Evolutionary conservation across 2,329 filamentous ascomycete genomes (phyloP), one percentile per base, ranked within the genome.

Genomic region (Aspergillus sp.): DNA sequence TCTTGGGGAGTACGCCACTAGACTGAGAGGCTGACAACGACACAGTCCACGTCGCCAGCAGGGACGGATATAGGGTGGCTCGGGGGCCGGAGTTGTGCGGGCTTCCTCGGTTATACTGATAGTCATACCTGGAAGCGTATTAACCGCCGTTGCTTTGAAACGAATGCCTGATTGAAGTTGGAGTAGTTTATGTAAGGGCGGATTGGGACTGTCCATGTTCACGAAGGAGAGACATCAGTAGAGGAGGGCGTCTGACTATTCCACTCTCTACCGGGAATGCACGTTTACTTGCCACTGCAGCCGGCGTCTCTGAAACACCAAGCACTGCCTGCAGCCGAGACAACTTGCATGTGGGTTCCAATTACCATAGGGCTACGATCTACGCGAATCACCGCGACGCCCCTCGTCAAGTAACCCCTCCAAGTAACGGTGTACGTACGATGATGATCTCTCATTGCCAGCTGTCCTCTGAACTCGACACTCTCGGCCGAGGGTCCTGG

Each of bases 401-500:
- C 9, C 3, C 9, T 30, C 9, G 27, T 30, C 27, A 11, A 30
- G 9, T 1, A 9, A 30, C 0, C 1, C 27, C 9, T 9, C 8
- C 2, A 11, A 30, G 27, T 30, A 9, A 3, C 27, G 27, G 27
- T 30, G 27, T 30, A 4, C 27, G 27, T 30, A 30, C 9, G 9
- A 9, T 12, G 61, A 68, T 76, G 33, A 54, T 71, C 48, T 71
- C 48, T 75, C 73, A 3, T 61, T 75, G 5, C 73, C 73, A n/a
- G 61, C 73, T 15, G 68, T 76, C 12, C 62, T 20, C 73, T 17
- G 27, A 9, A 1, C 68, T 76, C 40, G 72, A 76, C 54, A 73
- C 70, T 42, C 69, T 76, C 20, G 74, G 73, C 17, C 67, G 75
- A 76, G 71, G 61, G 70, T 68, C 12, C 68, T 74, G 49, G 58